Base-by-base conservation (phyloP, 2,329 filamentous ascomycete species). In the Alternaria novae-zelandiae region DNA sequence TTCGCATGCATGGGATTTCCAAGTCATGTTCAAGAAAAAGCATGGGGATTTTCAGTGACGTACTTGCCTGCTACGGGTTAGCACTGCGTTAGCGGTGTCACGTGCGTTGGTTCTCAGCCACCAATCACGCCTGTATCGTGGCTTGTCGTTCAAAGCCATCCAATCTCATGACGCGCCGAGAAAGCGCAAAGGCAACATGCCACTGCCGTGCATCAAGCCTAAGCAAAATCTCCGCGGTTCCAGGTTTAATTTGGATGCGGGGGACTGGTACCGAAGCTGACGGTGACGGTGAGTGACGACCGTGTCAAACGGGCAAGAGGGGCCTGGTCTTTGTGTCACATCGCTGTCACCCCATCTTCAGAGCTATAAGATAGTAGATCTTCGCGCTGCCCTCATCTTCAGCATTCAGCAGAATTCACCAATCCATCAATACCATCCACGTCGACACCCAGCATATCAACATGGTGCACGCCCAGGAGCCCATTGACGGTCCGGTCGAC, bases 401-500 rank as follows among this genome's bases (percentile, higher is more conserved):
- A 41, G n/a, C 53, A 54, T 10, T 44, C 53, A 25, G 25, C 32
- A 20, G 23, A 17, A 17, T 5, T 44, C 23, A 13, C 32, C 53
- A 44, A 25, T 15, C 32, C 21, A 54, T 13, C 32, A 54, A 23
- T 20, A 20, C 53, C 23, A 53, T 28, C 36, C 26, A 41, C 30
- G 36, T 28, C 36, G 15, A 46, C 26, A 50, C 15, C 15, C 3
- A 43, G n/a, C 13, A 11, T n/a, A 23, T 36, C 20, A 45, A 20
- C 25, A 70, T 68, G 67, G 63, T 60, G 6, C 65, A 26, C 30
- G 45, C 57, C 20, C 55, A 66, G 56, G 45, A 46, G 23, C 63
- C 65, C 32, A 53, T 64, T n/a, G 66, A 68, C 26, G 65, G 60
- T 20, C 68, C 68, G 25, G 44, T 59, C 54, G 67, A 70, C 17